Percentiles rank a stretch among this genome's conserved stretches.
These are phyloP conservation scores for Xylaria sp. DNA, from an alignment of 2,329 filamentous ascomycete genomes.

Conservation along the genomic window DNA sequence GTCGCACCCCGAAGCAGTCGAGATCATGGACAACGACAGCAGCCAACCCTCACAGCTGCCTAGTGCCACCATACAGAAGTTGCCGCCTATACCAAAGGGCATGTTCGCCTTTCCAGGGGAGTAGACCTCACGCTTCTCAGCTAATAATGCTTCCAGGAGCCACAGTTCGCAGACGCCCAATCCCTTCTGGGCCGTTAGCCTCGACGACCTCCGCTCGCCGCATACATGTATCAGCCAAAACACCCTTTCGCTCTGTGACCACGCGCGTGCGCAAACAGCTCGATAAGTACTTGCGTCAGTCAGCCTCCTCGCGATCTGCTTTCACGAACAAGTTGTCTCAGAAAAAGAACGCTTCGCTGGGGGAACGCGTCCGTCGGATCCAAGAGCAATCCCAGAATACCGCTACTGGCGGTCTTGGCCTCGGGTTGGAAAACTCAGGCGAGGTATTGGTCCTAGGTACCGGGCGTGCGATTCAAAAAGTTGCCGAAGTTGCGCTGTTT, in stretches of 20 bases:
- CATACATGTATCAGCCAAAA: conserved; percentile 69
- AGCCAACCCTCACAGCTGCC: conserved; percentile 29
- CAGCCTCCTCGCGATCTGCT: conserved; percentile 35
- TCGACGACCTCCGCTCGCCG: conserved; percentile 45
- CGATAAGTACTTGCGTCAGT: conserved; percentile 53
- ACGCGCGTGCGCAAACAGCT: conserved; percentile 70
- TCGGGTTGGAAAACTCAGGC: conserved; percentile 45
- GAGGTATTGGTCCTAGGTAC: conserved; percentile 67
- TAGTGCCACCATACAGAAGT: conserved; percentile 30
- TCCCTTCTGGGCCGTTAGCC: conserved; percentile 48
- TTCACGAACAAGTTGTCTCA: conserved; percentile 51
- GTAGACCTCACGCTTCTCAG: not conserved
- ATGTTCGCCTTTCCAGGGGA: not conserved
- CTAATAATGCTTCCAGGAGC: conserved; percentile 46
- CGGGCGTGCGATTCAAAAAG: conserved; percentile 69
- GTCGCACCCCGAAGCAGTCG: not conserved
- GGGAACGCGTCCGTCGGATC: conserved; percentile 53
- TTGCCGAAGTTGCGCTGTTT: conserved; percentile 65
- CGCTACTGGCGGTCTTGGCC: conserved; percentile 37
- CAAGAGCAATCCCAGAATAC: conserved; percentile 39
- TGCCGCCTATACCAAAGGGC: conserved; percentile 42
- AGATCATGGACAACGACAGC: conserved; percentile 9
- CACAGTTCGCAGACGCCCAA: conserved; percentile 56
- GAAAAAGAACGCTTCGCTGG: conserved; percentile 51
- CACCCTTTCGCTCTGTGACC: conserved; percentile 71